A percentile compares a stretch with the other conserved stretches of the same genome.
These are phyloP conservation scores for Ophiostoma himal-ulmi DNA, from an alignment of 2,329 filamentous ascomycete species.

Conservation along the genomic window DNA sequence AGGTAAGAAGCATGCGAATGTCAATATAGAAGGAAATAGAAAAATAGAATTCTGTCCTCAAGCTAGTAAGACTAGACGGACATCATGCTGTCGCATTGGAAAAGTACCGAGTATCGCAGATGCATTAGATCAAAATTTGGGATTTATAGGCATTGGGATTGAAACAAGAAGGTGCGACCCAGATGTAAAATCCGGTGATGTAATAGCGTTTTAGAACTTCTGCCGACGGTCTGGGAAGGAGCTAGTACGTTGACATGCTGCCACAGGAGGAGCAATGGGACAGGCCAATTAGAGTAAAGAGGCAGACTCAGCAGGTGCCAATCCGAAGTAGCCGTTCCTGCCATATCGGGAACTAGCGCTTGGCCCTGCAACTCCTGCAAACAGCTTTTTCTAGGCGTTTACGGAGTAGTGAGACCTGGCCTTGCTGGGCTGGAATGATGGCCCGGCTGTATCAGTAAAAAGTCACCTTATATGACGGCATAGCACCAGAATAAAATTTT, in stretches of 20 bases:
- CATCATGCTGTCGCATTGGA: neutral
- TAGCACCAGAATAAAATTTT: no score
- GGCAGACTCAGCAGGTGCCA: neutral
- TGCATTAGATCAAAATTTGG: neutral
- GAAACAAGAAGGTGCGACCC: neutral
- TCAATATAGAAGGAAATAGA: neutral
- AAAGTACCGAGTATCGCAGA: neutral
- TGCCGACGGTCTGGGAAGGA: neutral
- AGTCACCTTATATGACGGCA: neutral
- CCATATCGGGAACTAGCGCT: neutral
- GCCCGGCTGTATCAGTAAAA: neutral
- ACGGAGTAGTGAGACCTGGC: neutral
- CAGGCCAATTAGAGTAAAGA: neutral
- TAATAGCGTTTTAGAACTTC: neutral
- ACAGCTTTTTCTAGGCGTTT: neutral
- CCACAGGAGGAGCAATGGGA: neutral
- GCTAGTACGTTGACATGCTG: neutral
- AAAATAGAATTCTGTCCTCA: neutral
- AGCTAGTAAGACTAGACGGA: neutral
- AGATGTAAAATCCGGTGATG: neutral
- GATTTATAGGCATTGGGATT: neutral
- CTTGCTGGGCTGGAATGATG: slow-evolving; percentile 5
- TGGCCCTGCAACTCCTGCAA: neutral
- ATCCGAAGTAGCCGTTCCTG: neutral
- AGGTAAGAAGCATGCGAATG: neutral